Evolutionary conservation across 768 basidiomycete genomes (phyloP).

Genomic region (Kockovaella imperatae): DNA sequence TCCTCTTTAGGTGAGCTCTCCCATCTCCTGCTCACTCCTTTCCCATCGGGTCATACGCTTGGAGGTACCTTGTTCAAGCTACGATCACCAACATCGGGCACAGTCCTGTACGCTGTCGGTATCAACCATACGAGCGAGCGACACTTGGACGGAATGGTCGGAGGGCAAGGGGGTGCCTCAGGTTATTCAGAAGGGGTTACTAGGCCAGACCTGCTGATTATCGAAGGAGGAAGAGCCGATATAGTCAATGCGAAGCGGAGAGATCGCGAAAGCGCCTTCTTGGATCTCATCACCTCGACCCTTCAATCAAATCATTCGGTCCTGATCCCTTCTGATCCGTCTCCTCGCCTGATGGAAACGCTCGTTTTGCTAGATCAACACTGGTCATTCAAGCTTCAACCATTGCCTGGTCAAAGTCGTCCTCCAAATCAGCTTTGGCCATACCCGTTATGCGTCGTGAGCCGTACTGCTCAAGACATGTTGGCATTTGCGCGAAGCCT

Average conservation of each 20-base stretch:
- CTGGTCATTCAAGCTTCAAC: slow-evolving; percentile 70
- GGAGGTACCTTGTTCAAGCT: slow-evolving; percentile 99
- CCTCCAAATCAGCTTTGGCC: slow-evolving; percentile 28
- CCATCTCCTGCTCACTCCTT: slow-evolving; percentile 61
- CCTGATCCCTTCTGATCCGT: slow-evolving; percentile 84
- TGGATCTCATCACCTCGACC: slow-evolving; percentile 83
- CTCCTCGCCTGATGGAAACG: slow-evolving; percentile 90
- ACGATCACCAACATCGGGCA: slow-evolving; percentile 92
- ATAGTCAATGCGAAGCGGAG: slow-evolving; percentile 79
- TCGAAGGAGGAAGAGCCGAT: slow-evolving; percentile 76
- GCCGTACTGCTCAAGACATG: slow-evolving; percentile 85
- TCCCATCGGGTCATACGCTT: slow-evolving; percentile 87
- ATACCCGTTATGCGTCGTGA: slow-evolving; percentile 83
- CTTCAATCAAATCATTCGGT: slow-evolving; percentile 71
- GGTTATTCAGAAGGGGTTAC: slow-evolving; percentile 48
- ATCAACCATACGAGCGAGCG: slow-evolving; percentile 95
- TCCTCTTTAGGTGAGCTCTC: slow-evolving; percentile 23
- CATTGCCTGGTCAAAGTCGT: slow-evolving; percentile 10
- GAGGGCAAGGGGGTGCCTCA: slow-evolving; percentile 24
- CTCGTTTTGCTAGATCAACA: slow-evolving; percentile 92
- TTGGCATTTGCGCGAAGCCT: slow-evolving; percentile 85
- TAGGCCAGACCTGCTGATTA: slow-evolving; percentile 85
- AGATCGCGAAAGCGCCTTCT: slow-evolving; percentile 79
- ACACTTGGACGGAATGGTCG: slow-evolving; percentile 85
- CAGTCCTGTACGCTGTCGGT: slow-evolving; percentile 87